Percentiles rank a stretch among this genome's conserved stretches.
Conservation (phyloP, 306 rosid genomes). For the Erythrophleum fordii region DNA sequence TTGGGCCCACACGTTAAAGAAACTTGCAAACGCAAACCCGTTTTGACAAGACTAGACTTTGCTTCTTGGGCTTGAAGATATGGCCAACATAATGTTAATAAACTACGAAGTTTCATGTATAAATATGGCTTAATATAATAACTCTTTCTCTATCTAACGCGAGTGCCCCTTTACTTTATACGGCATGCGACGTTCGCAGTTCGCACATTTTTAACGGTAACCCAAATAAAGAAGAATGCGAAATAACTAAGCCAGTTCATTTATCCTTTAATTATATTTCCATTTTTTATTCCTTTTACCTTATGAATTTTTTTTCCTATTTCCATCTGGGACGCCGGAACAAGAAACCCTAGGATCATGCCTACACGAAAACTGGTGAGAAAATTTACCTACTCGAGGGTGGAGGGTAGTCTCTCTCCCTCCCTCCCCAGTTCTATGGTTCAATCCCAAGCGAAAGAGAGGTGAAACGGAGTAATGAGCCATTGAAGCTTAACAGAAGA, state of each 20-base stretch:
- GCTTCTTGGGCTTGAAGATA: too few species aligned
- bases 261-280: background rate
- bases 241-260: constrained; percentile 30
- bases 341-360: background rate
- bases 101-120: too few species aligned
- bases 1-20: too few species aligned
- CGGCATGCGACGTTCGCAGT: background rate
- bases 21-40: too few species aligned
- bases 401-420: constrained; percentile 11
- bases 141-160: too few species aligned
- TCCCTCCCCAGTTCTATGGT: background rate
- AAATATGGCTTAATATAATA: too few species aligned
- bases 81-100: too few species aligned
- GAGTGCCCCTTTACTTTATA: background rate
- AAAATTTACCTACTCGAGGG: constrained; percentile 4
- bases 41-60: too few species aligned
- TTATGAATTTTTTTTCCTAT: too few species aligned
- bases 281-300: background rate
- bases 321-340: background rate
- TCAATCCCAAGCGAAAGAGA: background rate
- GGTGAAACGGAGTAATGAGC: background rate
- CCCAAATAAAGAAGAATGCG: constrained; percentile 27
- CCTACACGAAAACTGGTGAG: background rate
- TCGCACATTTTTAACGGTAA: background rate
- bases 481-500: background rate